Evolutionary conservation across 768 basidiomycete species (phyloP), one percentile per base, ranked within the genome.

Genomic region (Cystobasidium ongulense): DNA sequence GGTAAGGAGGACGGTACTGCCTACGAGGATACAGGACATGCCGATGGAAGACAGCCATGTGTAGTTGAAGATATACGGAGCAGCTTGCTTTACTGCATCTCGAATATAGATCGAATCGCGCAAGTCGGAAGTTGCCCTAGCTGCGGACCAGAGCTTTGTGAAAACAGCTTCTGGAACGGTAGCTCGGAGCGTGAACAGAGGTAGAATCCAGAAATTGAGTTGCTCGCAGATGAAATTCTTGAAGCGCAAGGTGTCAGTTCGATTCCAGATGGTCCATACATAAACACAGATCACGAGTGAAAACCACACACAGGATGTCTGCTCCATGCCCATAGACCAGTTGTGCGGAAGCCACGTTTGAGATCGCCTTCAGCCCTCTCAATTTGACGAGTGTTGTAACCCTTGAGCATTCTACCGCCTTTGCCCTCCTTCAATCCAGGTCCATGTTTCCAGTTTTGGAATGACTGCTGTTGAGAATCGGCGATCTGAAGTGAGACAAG

Each of bases 191-290:
- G 74, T 75, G 61, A 75, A 75, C 21, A 75, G 39, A 18, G 57
- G 43, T 1, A 75, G 66, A 39, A 75, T 70, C 27, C 41, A 75
- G 46, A 61, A 72, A n/a, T 74, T 66, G 31, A 74, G 27, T 80
- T 94, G 92, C 80, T 98, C 95, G 80, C 90, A 92, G 0, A 88
- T 82, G 80, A 92, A 94, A 81, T 98, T 98, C 39, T 78, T 74
- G 2, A 13, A 21, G 13, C 0, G 0, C 0, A 0, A 23, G 0
- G 8, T 15, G 29, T 29, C 7, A 21, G 62, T 31, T 13, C 36
- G 35, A 27, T 4, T 61, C 1, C 18, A 21, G 1, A 7, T 21
- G n/a, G 1, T 41, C 29, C 54, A 67, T 7, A 27, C n/a, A 0
- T 1, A 11, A 18, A 59, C n/a, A n/a, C 27, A 33, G 29, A 5